phyloP scores from a whole-genome alignment of 2,329 filamentous ascomycete species.

The Xylaria sp. region DNA sequence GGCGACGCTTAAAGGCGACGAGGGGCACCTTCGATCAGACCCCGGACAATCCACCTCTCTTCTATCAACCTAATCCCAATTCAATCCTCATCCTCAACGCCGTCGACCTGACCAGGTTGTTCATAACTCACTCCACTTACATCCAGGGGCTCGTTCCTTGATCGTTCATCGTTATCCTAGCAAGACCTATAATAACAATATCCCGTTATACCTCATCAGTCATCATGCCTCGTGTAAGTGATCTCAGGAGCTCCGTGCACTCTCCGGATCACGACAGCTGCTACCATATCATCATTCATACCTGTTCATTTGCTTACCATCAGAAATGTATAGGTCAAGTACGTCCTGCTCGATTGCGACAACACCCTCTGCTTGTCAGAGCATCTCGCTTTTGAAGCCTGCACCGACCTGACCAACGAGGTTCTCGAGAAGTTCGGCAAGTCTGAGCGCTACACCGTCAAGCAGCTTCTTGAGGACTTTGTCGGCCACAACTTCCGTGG shows the following conservation, averaged over 20 bases:
- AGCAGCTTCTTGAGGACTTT: constrained; percentile 65
- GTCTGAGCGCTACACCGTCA: constrained; percentile 60
- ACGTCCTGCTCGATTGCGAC: constrained; percentile 58
- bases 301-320: constrained; percentile 12
- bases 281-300: not conserved
- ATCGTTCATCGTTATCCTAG: not conserved
- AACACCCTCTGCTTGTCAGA: constrained; percentile 76
- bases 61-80: not conserved
- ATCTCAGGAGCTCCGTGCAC: not conserved
- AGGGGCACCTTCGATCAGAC: constrained; percentile 16
- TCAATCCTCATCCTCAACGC: constrained; percentile 10
- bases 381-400: constrained; percentile 69
- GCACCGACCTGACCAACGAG: constrained; percentile 68
- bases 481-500: constrained; percentile 75
- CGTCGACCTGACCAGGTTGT: constrained; percentile 6
- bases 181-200: not conserved
- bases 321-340: constrained; percentile 45
- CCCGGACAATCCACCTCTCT: constrained; percentile 9
- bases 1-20: constrained; percentile 13
- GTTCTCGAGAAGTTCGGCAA: constrained; percentile 59
- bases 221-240: constrained; percentile 35
- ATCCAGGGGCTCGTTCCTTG: not conserved
- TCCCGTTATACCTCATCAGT: constrained; percentile 18
- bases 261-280: not conserved
- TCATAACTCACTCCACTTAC: constrained; percentile 17